These are phyloP conservation scores for Fusarium napiforme DNA, from an alignment of 2,329 filamentous ascomycete genomes.

Conservation along the genomic window DNA sequence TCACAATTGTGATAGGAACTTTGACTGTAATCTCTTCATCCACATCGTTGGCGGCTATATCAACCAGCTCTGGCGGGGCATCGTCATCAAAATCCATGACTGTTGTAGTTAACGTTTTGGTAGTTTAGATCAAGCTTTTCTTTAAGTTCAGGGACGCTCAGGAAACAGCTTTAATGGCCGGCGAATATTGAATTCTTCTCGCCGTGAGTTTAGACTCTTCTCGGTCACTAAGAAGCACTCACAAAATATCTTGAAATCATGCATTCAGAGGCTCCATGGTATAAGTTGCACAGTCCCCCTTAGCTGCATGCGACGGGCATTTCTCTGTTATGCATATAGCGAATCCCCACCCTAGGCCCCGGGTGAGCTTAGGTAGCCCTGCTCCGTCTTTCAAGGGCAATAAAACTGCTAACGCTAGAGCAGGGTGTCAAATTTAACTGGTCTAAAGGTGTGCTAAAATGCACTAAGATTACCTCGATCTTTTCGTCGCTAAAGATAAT, in stretches of 20 bases:
- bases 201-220: neutral
- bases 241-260: neutral
- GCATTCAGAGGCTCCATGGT: neutral
- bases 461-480: neutral
- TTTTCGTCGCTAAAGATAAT: neutral
- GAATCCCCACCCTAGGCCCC: conserved; percentile 8
- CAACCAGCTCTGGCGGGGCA: conserved; percentile 71
- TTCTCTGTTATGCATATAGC: conserved; percentile 39
- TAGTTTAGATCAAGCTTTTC: neutral
- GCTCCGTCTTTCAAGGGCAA: neutral
- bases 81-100: conserved; percentile 75
- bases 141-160: neutral
- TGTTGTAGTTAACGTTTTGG: neutral
- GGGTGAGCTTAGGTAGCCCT: conserved; percentile 13
- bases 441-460: neutral
- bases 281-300: conserved; percentile 35
- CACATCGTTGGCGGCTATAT: conserved; percentile 52
- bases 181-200: neutral
- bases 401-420: neutral
- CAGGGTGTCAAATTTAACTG: neutral
- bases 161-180: neutral
- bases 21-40: conserved; percentile 67
- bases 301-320: conserved; percentile 27
- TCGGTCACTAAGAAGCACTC: neutral
- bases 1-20: conserved; percentile 88